These are phyloP conservation scores for Penicillium arizonense DNA, from an alignment of 495 filamentous ascomycete genomes.

Conservation along the genomic window DNA sequence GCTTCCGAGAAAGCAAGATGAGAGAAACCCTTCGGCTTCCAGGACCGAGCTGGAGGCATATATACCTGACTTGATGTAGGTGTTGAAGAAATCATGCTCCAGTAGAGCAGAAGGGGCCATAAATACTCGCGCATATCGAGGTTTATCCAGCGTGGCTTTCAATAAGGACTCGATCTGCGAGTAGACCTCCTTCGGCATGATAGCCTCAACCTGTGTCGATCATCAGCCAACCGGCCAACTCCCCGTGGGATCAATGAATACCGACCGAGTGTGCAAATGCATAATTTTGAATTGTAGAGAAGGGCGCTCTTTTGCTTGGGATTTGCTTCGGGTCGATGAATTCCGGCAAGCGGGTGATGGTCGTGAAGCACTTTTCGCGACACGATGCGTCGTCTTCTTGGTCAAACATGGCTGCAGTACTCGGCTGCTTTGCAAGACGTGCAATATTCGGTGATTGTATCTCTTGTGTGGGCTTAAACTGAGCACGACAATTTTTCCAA, in stretches of 20 bases:
- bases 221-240: constrained; percentile 9
- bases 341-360: constrained; percentile 58
- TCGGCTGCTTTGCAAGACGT: background rate
- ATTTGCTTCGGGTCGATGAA: constrained; percentile 69
- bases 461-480: background rate
- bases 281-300: constrained; percentile 63
- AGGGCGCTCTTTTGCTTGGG: constrained; percentile 70
- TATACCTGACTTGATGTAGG: constrained; percentile 83
- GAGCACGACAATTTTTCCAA: background rate
- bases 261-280: constrained; percentile 75
- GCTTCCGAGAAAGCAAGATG: background rate
- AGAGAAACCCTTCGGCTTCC: background rate
- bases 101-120: constrained; percentile 73
- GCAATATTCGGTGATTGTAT: background rate
- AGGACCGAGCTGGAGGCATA: background rate
- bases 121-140: constrained; percentile 65
- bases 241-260: background rate
- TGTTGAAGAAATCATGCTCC: constrained; percentile 76
- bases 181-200: constrained; percentile 68
- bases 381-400: constrained; percentile 52
- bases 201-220: constrained; percentile 61
- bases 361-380: constrained; percentile 73
- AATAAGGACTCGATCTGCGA: constrained; percentile 57
- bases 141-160: constrained; percentile 33
- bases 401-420: constrained; percentile 50